phyloP scores from a whole-genome alignment of 2,329 filamentous ascomycete species.

The Didymellaceae sp. region DNA sequence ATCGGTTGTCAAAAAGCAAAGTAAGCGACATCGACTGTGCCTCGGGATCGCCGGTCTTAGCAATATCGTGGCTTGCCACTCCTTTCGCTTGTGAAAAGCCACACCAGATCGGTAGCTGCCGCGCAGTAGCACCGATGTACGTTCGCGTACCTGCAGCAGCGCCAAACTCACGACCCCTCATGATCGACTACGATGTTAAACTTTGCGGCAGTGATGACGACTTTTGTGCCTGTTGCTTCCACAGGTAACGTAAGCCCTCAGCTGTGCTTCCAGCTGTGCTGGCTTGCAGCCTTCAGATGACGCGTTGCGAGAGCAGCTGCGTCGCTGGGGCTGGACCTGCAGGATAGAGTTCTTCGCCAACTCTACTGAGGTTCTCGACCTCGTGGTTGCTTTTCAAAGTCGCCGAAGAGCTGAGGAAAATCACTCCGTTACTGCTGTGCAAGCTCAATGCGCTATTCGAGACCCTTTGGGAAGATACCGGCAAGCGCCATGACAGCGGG shows the following conservation, averaged over 20 bases:
- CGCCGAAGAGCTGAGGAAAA: constrained; percentile 5
- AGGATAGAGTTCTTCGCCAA: not conserved
- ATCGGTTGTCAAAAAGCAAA: constrained; percentile 18
- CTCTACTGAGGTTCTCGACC: constrained; percentile 5
- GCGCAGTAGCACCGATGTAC: constrained; percentile 19
- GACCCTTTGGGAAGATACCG: not conserved
- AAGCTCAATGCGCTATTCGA: not conserved
- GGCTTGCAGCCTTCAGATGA: not conserved
- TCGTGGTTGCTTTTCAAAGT: constrained; percentile 7
- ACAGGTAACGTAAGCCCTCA: not conserved
- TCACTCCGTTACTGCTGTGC: not conserved
- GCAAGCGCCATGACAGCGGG: constrained; percentile 1
- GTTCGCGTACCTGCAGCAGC: constrained; percentile 45
- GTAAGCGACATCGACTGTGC: constrained; percentile 7
- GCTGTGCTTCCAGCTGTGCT: not conserved
- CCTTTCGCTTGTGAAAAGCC: constrained; percentile 37
- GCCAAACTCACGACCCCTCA: constrained; percentile 12
- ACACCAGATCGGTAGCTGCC: constrained; percentile 27
- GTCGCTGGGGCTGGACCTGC: not conserved
- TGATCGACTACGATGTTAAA: not conserved
- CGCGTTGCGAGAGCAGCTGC: not conserved
- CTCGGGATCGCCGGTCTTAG: constrained; percentile 37
- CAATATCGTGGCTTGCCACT: constrained; percentile 33
- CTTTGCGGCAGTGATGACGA: constrained; percentile 6
- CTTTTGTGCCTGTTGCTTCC: not conserved